Base-by-base conservation (phyloP, 2,329 filamentous ascomycete species). In the Cercospora beticola region DNA sequence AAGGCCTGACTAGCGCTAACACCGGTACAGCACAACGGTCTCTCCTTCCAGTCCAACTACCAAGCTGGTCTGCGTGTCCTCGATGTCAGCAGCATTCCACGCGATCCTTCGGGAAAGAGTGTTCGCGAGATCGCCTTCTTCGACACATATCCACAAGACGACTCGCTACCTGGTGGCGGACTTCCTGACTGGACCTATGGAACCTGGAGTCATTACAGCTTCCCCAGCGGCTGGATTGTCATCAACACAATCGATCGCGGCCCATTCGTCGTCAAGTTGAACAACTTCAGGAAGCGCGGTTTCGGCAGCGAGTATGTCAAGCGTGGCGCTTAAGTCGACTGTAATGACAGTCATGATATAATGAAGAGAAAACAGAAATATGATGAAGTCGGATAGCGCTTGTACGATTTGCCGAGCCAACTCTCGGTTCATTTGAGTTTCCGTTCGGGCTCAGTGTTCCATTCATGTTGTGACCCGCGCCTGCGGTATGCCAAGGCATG, bases 181-280 rank as follows among this genome's bases (percentile, higher is more conserved):
- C 79, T 83, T n/a, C 73, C 73, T 4, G 65, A 65, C 43, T 71
- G 68, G 68, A 54, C 75, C 43, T 66, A 60, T 64, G 68, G 83
- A 81, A 82, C 82, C 1, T 86, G 84, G 84, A 82, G 79, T n/a
- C 80, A 81, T 54, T 86, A 84, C 67, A 82, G 83, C 1, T 86
- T 86, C 74, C 81, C 81, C 72, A 83, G 80, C 0, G 84, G 84
- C 2, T 82, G 81, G 71, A 81, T 86, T 66, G 80, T 86, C 5
- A 75, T 86, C 70, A 86, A 86, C 76, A 84, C 81, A 2, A 86
- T 86, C 66, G 84, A 86, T 76, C 78, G 83, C 4, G 85, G 85
- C 61, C 79, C 81, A 6, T 86, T 83, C 56, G 79, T 83, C 5
- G 78, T 86, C 10, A 86, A 84, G 78, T 59, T 68, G 67, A 70